Base-by-base conservation (phyloP, 2,329 filamentous ascomycete genomes). In the Leptodontidium sp. region DNA sequence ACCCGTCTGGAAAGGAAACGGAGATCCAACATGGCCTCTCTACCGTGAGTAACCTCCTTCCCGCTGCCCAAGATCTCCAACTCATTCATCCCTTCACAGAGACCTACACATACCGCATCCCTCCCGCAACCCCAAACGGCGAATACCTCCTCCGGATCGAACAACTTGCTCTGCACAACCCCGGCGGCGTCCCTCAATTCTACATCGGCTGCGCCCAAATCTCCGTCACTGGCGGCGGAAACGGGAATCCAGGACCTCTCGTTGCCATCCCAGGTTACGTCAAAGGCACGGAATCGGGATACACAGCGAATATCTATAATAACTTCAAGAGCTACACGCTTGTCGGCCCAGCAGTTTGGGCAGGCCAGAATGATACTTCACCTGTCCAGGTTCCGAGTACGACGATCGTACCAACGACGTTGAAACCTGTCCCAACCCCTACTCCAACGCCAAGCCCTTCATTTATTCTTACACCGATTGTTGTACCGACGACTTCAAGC, bases 121-220 rank as follows among this genome's bases (percentile, higher is more conserved):
- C 76, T 1, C 43, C 70, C 2, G 64, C 65, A 5, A 59, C 75
- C 7, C 74, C 74, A 0, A 69, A 32, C 26, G 75, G 74, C 11
- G 73, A 76, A 21, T 76, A 76, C 55, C 70, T 77, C 24, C 68
- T 77, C 29, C 72, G 75, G 8, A 72, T 75, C 50, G 71, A 77
- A 67, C 73, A 74, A 62, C 71, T 77, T n/a, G 75, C 50, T 21
- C 74, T 77, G 58, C 75, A 77, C 65, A 76, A 76, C 64, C 73
- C 74, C 2, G 74, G 69, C n/a, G 72, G 73, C n/a, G 72, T 64
- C 7, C 72, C 74, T 1, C 74, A 76, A 65, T 78, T 77, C 67
- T 78, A 78, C 49, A 75, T 77, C 55, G 66, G 66, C 17, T 77
- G 76, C 47, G 75, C 75, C 0, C 76, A 77, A 43, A 59, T 77